Evolutionary conservation across 768 basidiomycete genomes (phyloP).

Genomic region (Auricularia heimuer): DNA sequence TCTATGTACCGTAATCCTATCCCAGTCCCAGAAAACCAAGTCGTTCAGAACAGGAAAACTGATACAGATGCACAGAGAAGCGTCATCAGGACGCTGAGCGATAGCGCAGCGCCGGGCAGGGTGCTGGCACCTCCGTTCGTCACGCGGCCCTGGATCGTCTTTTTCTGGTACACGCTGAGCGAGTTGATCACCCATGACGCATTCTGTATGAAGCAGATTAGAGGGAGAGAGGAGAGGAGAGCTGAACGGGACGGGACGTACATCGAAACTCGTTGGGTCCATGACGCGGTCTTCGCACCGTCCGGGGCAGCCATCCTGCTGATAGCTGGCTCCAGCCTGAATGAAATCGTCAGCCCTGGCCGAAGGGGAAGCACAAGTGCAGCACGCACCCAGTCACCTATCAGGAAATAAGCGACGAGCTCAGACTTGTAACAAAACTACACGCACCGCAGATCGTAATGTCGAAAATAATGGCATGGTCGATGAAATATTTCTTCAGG

Average conservation of each 20-base stretch:
- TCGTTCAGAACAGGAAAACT: no score
- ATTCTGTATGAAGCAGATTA: slow-evolving; percentile 36
- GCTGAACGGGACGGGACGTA: slow-evolving; percentile 22
- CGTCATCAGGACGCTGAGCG: no score
- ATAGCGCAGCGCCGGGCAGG: no score
- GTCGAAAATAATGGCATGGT: slow-evolving; percentile 71
- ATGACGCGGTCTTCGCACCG: slow-evolving; percentile 53
- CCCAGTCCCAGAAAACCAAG: no score
- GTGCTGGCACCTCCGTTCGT: slow-evolving; percentile 1
- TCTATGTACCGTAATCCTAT: no score
- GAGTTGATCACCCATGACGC: slow-evolving; percentile 75
- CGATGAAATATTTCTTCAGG: slow-evolving; percentile 46
- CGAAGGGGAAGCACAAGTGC: not conserved
- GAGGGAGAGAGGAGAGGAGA: slow-evolving; percentile 5
- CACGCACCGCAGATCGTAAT: slow-evolving; percentile 70
- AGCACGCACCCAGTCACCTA: slow-evolving; percentile 2
- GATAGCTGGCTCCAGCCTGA: slow-evolving; percentile 53
- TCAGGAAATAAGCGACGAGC: no score
- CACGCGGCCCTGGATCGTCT: slow-evolving; percentile 23
- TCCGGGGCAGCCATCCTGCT: slow-evolving; percentile 48
- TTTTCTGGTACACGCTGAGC: slow-evolving; percentile 63
- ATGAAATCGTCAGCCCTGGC: not conserved
- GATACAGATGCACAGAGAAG: no score
- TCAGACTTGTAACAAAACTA: no score
- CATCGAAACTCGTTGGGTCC: slow-evolving; percentile 65